phyloP scores from a whole-genome alignment of 352 stramenopile genomes.

The Plasmopara muralis region DNA sequence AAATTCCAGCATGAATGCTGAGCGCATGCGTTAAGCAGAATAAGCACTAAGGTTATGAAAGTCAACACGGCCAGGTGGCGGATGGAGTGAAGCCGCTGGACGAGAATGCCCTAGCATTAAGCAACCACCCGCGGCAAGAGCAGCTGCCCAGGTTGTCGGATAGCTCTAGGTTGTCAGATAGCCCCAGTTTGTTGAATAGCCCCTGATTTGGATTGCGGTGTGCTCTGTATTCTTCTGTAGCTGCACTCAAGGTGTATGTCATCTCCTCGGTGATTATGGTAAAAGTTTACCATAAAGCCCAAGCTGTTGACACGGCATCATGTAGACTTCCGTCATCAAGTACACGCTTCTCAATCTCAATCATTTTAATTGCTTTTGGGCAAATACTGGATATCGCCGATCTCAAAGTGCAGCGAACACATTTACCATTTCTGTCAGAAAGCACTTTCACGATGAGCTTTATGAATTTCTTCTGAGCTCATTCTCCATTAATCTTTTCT shows the following conservation, averaged over 20 bases:
- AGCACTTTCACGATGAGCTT: slow-evolving; percentile 26
- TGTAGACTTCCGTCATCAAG: slow-evolving; percentile 34
- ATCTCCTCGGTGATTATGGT: slow-evolving; percentile 22
- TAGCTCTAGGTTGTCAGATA: too few relatives aligned
- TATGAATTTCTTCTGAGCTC: slow-evolving; percentile 6
- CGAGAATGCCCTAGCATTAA: slow-evolving; percentile 38
- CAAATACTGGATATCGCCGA: slow-evolving; percentile 26
- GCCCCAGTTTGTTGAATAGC: slow-evolving; percentile 34
- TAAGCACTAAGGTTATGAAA: slow-evolving; percentile 46
- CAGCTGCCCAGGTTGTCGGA: slow-evolving; percentile 12
- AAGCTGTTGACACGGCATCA: slow-evolving; percentile 29
- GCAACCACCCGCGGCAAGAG: slow-evolving; percentile 35
- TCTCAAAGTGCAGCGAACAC: slow-evolving; percentile 25
- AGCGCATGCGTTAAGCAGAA: slow-evolving; percentile 50
- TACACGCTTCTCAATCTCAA: slow-evolving; percentile 45
- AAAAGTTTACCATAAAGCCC: slow-evolving; percentile 14
- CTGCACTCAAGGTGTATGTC: slow-evolving; percentile 10
- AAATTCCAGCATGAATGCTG: slow-evolving; percentile 14
- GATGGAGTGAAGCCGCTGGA: slow-evolving; percentile 18
- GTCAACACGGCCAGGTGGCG: slow-evolving; percentile 16
- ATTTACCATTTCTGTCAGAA: slow-evolving; percentile 26
- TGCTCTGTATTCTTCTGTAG: slow-evolving; percentile 29
- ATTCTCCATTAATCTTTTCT: slow-evolving; percentile 8
- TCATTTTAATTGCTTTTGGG: slow-evolving; percentile 22
- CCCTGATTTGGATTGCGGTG: slow-evolving; percentile 35